Percentiles rank a stretch among this genome's conserved stretches.
Conservation (phyloP, 106 monocot species). For the Cymbidium sinense region DNA sequence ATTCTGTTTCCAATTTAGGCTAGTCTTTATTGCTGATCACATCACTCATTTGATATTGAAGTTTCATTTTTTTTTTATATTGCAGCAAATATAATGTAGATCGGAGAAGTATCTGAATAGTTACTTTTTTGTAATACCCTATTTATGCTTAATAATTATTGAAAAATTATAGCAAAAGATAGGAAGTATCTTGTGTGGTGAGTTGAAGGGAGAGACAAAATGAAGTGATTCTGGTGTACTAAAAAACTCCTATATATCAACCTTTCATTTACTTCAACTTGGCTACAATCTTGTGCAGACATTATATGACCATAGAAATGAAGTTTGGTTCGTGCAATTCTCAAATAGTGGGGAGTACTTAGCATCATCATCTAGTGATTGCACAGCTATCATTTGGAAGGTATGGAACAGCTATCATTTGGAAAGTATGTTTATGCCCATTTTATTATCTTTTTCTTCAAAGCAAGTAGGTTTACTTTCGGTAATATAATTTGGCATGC, state of each 20-base stretch:
- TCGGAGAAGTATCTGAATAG: neutral
- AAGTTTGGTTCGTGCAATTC: constrained; percentile 81
- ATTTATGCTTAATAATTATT: neutral
- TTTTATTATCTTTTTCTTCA: neutral
- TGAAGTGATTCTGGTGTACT: neutral
- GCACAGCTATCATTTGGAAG: constrained; percentile 75
- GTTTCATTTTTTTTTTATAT: neutral
- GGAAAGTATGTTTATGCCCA: neutral
- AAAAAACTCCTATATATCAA: neutral
- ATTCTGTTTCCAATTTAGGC: too few relatives aligned
- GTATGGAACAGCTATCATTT: constrained; percentile 15
- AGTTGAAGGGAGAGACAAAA: neutral
- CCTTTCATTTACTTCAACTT: neutral
- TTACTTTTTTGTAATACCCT: neutral
- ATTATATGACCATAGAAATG: constrained; percentile 56
- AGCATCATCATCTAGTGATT: constrained; percentile 72
- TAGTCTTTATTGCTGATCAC: too few relatives aligned
- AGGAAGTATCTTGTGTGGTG: neutral
- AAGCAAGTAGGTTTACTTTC: neutral
- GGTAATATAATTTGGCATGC: neutral
- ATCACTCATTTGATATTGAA: neutral
- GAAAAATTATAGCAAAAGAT: neutral
- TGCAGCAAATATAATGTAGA: neutral
- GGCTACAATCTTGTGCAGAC: constrained; percentile 28
- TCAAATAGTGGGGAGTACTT: constrained; percentile 67